phyloP scores from a whole-genome alignment of 106 monocot species.

The Hemerocallis citrina region DNA sequence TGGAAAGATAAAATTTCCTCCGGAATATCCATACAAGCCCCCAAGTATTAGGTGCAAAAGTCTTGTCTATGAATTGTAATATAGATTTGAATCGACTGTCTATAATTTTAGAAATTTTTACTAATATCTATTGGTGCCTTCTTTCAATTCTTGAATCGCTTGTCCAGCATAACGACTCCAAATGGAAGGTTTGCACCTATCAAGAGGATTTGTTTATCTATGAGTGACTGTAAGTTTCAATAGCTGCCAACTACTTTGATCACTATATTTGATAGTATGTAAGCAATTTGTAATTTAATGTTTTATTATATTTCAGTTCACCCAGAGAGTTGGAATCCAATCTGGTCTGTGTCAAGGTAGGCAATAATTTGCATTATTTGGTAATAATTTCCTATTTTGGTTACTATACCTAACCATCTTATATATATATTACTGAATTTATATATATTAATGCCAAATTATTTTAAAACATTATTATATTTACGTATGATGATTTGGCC shows the following conservation, averaged over 20 bases:
- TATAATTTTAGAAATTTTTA: background rate
- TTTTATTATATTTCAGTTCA: conserved; percentile 62
- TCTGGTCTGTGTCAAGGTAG: conserved; percentile 97
- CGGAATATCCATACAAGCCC: conserved; percentile 93
- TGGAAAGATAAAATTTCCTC: conserved; percentile 95
- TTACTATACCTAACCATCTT: too few species aligned
- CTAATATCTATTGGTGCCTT: background rate
- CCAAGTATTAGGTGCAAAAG: conserved; percentile 80
- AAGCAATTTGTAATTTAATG: conserved; percentile 7
- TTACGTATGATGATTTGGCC: background rate
- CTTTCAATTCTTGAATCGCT: conserved; percentile 6
- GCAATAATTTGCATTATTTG: background rate
- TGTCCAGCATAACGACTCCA: conserved; percentile 80
- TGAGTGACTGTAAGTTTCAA: conserved; percentile 66
- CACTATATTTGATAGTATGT: background rate
- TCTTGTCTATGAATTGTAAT: background rate
- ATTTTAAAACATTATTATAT: background rate
- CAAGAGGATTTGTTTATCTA: conserved; percentile 66
- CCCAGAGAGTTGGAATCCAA: conserved; percentile 98
- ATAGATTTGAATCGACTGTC: background rate
- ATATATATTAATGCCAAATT: background rate
- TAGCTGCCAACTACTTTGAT: background rate
- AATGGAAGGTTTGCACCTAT: conserved; percentile 91
- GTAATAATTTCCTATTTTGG: too few species aligned
- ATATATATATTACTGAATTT: too few species aligned